Percentiles rank a stretch among this genome's conserved stretches.
phyloP scores from a whole-genome alignment of 75 land plant genomes.

The Selaginella tamariscina region DNA sequence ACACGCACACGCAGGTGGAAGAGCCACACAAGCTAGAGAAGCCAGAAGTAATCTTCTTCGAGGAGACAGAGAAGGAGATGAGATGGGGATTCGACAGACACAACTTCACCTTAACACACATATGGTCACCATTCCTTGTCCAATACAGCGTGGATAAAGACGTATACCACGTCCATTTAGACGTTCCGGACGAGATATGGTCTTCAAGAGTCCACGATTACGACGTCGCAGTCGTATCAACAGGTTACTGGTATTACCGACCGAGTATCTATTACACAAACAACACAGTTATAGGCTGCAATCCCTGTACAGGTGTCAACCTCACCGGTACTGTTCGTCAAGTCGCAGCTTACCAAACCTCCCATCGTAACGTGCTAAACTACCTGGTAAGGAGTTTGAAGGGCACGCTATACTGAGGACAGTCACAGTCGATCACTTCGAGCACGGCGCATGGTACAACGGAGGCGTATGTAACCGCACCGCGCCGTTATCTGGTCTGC shows the following conservation, averaged over 20 bases:
- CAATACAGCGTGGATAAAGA: not conserved
- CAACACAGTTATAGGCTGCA: not conserved
- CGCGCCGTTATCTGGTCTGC: not conserved
- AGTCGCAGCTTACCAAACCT: not conserved
- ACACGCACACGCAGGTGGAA: not conserved
- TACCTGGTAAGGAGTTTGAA: not conserved
- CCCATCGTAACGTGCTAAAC: not conserved
- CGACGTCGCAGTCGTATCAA: not conserved
- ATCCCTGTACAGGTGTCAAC: not conserved
- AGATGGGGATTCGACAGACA: conserved; percentile 25
- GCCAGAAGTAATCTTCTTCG: not conserved
- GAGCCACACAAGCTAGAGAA: not conserved
- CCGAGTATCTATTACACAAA: not conserved
- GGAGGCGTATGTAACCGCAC: conserved; percentile 12
- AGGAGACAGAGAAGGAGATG: not conserved
- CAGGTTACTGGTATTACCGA: not conserved
- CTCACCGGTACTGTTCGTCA: not conserved
- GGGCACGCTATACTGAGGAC: not conserved
- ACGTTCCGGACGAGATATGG: not conserved
- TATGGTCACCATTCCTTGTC: conserved; percentile 39
- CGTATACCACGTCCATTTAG: not conserved
- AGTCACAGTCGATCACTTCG: conserved; percentile 10
- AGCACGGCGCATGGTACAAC: conserved; percentile 9
- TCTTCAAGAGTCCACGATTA: not conserved
- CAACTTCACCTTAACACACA: conserved; percentile 42